Conservation (phyloP, 805 yeast genomes). For the Candida manassasensis region DNA sequence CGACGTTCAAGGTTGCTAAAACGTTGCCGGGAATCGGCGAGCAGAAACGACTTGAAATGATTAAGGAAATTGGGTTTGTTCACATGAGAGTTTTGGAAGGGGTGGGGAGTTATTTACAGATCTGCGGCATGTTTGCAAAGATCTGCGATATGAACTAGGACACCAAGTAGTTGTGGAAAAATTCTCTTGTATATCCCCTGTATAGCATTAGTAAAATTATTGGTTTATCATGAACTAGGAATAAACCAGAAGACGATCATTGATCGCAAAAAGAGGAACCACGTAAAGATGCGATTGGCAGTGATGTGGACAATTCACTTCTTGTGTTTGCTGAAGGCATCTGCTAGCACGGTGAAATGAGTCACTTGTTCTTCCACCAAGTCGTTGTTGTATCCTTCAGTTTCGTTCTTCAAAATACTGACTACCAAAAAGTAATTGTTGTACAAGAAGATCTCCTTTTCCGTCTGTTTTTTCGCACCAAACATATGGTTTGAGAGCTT, state of each 20-base stretch:
- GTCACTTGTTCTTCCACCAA: conserved; percentile 32
- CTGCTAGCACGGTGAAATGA: conserved; percentile 37
- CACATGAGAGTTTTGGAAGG: conserved; percentile 95
- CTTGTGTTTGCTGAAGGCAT: conserved; percentile 26
- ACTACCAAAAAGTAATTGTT: conserved; percentile 63
- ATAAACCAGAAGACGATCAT: too few species aligned
- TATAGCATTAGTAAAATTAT: too few species aligned
- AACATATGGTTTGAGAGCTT: conserved; percentile 51
- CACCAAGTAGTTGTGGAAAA: too few species aligned
- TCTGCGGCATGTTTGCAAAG: conserved; percentile 76
- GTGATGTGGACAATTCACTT: too few species aligned
- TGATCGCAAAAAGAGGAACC: too few species aligned
- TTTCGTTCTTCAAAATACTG: conserved; percentile 47
- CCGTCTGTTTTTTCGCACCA: conserved; percentile 36
- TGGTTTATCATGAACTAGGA: too few species aligned
- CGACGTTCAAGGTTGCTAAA: conserved; percentile 84
- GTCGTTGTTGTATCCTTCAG: conserved; percentile 13
- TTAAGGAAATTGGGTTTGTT: conserved; percentile 82
- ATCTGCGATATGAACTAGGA: conserved; percentile 30
- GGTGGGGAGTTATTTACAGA: conserved; percentile 79
- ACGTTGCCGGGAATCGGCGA: conserved; percentile 67
- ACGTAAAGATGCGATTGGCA: too few species aligned
- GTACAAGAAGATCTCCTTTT: conserved; percentile 66
- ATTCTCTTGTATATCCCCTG: too few species aligned
- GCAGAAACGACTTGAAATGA: conserved; percentile 63